Base-by-base conservation (phyloP, 1,284 basidiomycete species). In the Limonomyces culmigenus region DNA sequence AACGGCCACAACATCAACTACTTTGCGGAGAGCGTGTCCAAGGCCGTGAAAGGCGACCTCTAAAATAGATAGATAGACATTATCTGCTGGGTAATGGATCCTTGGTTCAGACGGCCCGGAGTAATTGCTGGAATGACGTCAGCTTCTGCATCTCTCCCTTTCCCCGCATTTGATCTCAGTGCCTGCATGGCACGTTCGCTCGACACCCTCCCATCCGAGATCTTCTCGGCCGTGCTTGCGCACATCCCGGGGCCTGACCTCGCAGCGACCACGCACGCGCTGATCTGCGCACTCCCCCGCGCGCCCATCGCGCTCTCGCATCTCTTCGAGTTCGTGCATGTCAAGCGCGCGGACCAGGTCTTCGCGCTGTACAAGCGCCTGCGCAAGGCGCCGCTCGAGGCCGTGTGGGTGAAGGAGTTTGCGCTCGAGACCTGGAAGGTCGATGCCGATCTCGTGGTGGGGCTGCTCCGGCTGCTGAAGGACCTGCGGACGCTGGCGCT, bases 1-100 rank as follows among this genome's bases (percentile, higher is more conserved):
- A 98, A 96, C 66, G 62, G 65, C 41, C 56, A 63, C 52, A 98
- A 98, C 66, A 76, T 96, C 48, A 77, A 81, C 48, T 86, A 92
- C 67, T 92, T 92, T 58, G 84, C 86, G 20, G 70, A 86, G 58
- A 74, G 74, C 49, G 80, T 92, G 38, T 70, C 80, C 54, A 75
- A 75, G 50, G 84, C 77, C 42, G 84, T 91, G 48, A 83, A 74
- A 64, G 81, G 81, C 46, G 66, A 65, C 41, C 65, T 89, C 45
- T 88, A 70, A 41, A 45, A n/a, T n/a, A n/a, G n/a, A n/a, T n/a
- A n/a, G n/a, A n/a, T n/a, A 21, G 8, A 11, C 29, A 36, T 33
- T 36, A 11, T 11, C n/a, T 29, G 10, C 25, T n/a, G 25, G n/a
- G n/a, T n/a, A n/a, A n/a, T n/a, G n/a, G n/a, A n/a, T n/a, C n/a